Base-by-base conservation (phyloP, 768 basidiomycete genomes). In the Macrolepiota dolichaula region DNA sequence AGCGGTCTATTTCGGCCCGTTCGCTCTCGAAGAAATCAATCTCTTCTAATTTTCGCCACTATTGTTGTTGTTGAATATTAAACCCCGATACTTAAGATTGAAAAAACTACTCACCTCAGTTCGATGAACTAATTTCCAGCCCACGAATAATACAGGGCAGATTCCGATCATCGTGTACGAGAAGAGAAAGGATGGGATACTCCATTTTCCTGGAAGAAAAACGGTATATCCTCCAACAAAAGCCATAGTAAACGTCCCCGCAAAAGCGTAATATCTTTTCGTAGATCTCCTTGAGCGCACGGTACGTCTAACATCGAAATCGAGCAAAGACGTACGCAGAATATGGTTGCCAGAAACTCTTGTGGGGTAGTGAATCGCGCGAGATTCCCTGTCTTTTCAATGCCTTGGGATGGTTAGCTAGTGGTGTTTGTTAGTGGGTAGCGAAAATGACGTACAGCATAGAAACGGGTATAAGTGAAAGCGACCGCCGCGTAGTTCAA, bases 161-260 rank as follows among this genome's bases (percentile, higher is more conserved):
- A 80, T 60, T 0, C 71, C 76, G 46, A 81, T 72, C 79, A 79
- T 81, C 10, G 75, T 70, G 54, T 82, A 82, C 1, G 79, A 81
- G 63, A 82, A 83, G 19, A 82, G 64, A 71, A 82, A 83, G 4
- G 75, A 76, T 5, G 81, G 75, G 10, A 78, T 64, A 55, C 77
- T 72, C 82, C 82, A 83, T 37, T 67, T 70, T 12, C 81, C 82
- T 22, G 81, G 80, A 10, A 83, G 74, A 64, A 83, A 82, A n/a
- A 83, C 81, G 1, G 73, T 75, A 57, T 80, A 82, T 0, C 81
- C 82, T 17, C 78, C 73, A 0, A 82, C 76, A 53, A 83, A 76
- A 17, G 79, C 75, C 81, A 82, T 81, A 0, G 72, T 69, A 19
- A 77, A 63, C 22, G 79, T 81, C 15, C 79, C 81, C 15, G 60